Evolutionary conservation across 192 early-diverging fungal species (phyloP).

Genomic region (Jimgerdemannia flammicorona): DNA sequence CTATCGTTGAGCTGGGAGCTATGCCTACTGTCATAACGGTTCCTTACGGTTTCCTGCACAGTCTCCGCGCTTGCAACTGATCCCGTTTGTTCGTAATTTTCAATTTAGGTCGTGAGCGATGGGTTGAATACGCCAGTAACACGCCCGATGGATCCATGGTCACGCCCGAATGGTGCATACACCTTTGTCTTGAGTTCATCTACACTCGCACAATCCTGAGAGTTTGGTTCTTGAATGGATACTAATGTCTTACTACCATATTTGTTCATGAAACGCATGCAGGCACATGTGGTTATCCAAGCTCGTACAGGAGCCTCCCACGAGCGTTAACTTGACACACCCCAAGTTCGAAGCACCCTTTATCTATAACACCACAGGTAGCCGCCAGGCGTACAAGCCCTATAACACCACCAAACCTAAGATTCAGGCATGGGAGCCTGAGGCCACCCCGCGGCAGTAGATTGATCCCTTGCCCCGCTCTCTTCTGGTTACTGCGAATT

Average conservation of each 20-base stretch:
- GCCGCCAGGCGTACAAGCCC: slow-evolving; percentile 43
- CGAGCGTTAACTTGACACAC: slow-evolving; percentile 19
- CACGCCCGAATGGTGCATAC: slow-evolving; percentile 64
- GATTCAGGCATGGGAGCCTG: slow-evolving; percentile 52
- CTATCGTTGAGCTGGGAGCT: background rate
- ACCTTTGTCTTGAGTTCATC: too few species aligned
- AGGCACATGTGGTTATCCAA: slow-evolving; percentile 39
- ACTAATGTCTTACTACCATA: too few species aligned
- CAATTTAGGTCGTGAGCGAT: slow-evolving; percentile 65
- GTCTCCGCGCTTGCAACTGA: background rate
- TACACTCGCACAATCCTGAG: too few species aligned
- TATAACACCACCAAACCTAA: slow-evolving; percentile 59
- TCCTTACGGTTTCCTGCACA: too few species aligned
- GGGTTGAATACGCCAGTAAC: slow-evolving; percentile 59
- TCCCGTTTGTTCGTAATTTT: background rate
- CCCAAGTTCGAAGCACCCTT: slow-evolving; percentile 24
- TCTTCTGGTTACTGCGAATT: too few species aligned
- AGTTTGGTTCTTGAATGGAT: too few species aligned
- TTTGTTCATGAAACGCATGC: background rate
- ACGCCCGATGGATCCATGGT: slow-evolving; percentile 62
- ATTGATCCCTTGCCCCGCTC: background rate
- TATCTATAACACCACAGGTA: slow-evolving; percentile 27
- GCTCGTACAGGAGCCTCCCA: slow-evolving; percentile 34
- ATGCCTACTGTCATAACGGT: background rate
- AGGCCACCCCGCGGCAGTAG: slow-evolving; percentile 17